Evolutionary conservation across 2,329 filamentous ascomycete genomes (phyloP).

Genomic region (Mollisia scopiformis): DNA sequence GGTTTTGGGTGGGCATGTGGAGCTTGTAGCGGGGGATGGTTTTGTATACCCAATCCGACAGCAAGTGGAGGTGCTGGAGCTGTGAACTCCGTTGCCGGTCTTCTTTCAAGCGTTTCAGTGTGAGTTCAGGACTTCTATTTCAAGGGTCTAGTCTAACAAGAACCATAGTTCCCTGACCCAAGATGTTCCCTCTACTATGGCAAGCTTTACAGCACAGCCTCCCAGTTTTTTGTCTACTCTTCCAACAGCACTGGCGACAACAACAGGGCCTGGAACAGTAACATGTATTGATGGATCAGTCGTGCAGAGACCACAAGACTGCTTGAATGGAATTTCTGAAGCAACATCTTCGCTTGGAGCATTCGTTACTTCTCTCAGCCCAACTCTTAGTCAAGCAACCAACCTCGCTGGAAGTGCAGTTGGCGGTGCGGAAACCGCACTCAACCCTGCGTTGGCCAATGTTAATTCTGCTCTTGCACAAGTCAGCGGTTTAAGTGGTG

Average conservation of each 20-base stretch:
- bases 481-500: slow-evolving; percentile 12
- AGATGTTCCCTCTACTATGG: not conserved
- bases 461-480: slow-evolving; percentile 14
- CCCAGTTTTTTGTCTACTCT: slow-evolving; percentile 1
- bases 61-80: not conserved
- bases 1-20: slow-evolving; percentile 27
- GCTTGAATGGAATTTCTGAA: not conserved
- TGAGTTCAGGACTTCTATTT: not conserved
- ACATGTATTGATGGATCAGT: not conserved
- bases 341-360: not conserved
- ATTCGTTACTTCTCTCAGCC: not conserved
- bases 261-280: not conserved
- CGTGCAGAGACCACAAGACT: not conserved
- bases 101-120: not conserved
- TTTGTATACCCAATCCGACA: slow-evolving; percentile 20
- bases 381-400: not conserved
- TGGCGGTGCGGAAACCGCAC: not conserved
- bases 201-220: slow-evolving; percentile 13
- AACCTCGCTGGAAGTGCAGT: not conserved
- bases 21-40: slow-evolving; percentile 16
- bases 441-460: slow-evolving; percentile 2
- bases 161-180: not conserved
- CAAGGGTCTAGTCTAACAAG: not conserved
- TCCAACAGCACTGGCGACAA: not conserved
- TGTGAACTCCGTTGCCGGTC: slow-evolving; percentile 8